Conservation (phyloP, 768 basidiomycete genomes). For the Exsudoporus frostii region DNA sequence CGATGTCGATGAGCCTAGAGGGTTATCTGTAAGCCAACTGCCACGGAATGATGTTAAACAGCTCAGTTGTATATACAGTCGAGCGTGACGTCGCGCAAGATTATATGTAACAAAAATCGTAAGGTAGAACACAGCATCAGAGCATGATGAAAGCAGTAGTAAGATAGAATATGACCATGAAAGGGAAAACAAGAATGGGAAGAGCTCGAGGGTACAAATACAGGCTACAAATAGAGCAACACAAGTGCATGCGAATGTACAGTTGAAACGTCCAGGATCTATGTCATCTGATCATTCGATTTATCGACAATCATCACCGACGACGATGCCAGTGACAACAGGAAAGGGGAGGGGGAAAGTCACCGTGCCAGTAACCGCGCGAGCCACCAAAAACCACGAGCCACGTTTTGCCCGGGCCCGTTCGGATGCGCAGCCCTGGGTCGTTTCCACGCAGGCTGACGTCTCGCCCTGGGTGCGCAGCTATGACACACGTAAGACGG, state of each 20-base stretch:
- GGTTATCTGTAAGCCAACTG: too few species aligned
- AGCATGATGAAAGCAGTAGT: not conserved
- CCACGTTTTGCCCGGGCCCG: not conserved
- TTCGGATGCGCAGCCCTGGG: conserved; percentile 14
- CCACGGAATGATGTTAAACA: too few species aligned
- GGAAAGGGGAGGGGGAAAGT: not conserved
- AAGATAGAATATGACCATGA: too few species aligned
- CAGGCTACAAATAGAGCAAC: not conserved
- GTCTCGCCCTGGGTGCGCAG: conserved; percentile 21
- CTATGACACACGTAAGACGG: conserved; percentile 28
- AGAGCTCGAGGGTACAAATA: not conserved
- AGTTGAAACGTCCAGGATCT: not conserved
- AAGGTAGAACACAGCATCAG: not conserved
- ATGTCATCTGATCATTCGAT: not conserved
- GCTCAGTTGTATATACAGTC: not conserved
- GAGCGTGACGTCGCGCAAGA: not conserved
- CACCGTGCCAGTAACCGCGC: conserved; percentile 12
- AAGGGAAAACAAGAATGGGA: not conserved
- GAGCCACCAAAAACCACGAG: conserved; percentile 8
- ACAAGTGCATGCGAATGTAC: not conserved
- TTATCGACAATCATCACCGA: not conserved
- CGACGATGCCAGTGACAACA: too few species aligned
- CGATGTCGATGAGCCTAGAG: too few species aligned
- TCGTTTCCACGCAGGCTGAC: conserved; percentile 21
- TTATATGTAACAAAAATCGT: not conserved